phyloP scores from a whole-genome alignment of 2,329 filamentous ascomycete genomes.

The Lachnellula arida region DNA sequence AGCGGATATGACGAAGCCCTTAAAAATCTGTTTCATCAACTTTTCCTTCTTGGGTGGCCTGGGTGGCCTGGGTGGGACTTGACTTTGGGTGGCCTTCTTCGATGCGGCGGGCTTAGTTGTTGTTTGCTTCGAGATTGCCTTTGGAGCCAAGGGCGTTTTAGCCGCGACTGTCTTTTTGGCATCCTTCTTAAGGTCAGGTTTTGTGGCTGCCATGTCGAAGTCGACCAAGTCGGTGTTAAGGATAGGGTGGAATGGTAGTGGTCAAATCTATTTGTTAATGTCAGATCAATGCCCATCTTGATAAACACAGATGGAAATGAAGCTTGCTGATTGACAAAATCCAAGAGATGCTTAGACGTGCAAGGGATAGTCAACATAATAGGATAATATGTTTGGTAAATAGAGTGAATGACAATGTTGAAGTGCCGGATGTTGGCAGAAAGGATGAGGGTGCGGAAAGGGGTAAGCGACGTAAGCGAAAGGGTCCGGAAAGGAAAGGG shows the following conservation, averaged over 20 bases:
- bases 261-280: background rate
- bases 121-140: background rate
- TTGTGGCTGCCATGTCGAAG: background rate
- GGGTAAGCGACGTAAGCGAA: background rate
- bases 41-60: slow-evolving; percentile 28
- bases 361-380: background rate
- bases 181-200: background rate
- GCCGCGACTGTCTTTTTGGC: background rate
- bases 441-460: background rate
- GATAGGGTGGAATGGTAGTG: background rate
- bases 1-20: slow-evolving; percentile 48
- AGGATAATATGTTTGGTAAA: background rate
- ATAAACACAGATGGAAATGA: background rate
- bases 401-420: background rate
- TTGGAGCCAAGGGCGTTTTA: background rate
- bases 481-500: background rate
- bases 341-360: background rate
- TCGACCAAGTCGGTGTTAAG: background rate
- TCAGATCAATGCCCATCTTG: background rate
- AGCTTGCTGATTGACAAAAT: background rate
- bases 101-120: background rate
- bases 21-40: slow-evolving; percentile 41
- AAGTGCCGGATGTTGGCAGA: background rate
- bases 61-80: slow-evolving; percentile 27
- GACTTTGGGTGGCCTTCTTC: slow-evolving; percentile 2